Base-by-base conservation (phyloP, 352 stramenopile species). In the Globisporangium perplexum region DNA sequence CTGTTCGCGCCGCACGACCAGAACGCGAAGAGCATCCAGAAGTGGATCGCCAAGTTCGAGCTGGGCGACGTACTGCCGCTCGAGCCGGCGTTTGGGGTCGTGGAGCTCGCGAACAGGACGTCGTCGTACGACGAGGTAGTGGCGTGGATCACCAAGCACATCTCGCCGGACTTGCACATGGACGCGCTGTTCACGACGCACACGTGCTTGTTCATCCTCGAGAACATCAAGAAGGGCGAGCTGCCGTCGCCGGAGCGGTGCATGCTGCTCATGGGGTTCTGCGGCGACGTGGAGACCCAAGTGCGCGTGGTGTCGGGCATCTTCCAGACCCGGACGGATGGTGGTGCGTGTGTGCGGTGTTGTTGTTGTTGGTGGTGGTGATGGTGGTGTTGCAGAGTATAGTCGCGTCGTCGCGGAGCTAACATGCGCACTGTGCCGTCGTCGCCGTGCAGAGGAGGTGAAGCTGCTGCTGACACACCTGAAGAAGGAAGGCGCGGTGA, bases 241-340 rank as follows among this genome's bases (percentile, higher is more conserved):
- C 33, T 84, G 47, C 79, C 79, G 7, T 89, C 77, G 50, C 49
- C 57, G 26, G 76, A 87, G 47, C 69, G 72, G 12, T 76, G 70
- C 60, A 83, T 88, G 66, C 75, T 93, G 43, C 53, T 93, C 8
- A 86, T 66, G 20, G 83, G 83, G 23, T 80, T 93, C 28, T 88
- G 77, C 56, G 74, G 73, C 43, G 77, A 70, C 39, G 50, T 67
- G 4, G 78, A 92, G 55, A 88, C 68, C 22, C 78, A 92, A 45
- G 68, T 72, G 52, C 71, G 69, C 1, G 53, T 93, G 23, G 52
- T 91, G 4, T 72, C 74, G 26, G 75, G 68, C n/a, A 75, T 92
- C 30, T 63, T 90, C 50, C 83, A 93, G 71, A 88, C 75, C 5
- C 56, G 63, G 50, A 69, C 55, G 50, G 72, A 85, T 36, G 71